Evolutionary conservation across 2,329 filamentous ascomycete species (phyloP).

Genomic region (Penicillium sp.): DNA sequence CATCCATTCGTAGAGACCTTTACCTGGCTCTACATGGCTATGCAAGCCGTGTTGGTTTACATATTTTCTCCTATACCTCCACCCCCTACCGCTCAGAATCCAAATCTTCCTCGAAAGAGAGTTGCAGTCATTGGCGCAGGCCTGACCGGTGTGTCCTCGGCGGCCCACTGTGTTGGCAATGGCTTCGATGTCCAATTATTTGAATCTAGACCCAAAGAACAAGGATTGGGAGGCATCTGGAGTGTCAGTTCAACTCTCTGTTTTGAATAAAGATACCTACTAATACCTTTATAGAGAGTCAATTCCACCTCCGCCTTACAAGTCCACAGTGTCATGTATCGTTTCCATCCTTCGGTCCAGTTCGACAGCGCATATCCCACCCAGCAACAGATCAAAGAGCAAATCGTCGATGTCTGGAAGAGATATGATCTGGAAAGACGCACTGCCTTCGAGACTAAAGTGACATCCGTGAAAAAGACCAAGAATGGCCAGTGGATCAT

Average conservation of each 20-base stretch:
- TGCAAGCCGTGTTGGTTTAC: slow-evolving; percentile 32
- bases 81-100: slow-evolving; percentile 57
- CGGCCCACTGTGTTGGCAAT: slow-evolving; percentile 79
- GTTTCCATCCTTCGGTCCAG: slow-evolving; percentile 76
- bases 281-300: slow-evolving; percentile 55
- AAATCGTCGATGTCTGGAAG: slow-evolving; percentile 71
- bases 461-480: slow-evolving; percentile 69
- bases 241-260: slow-evolving; percentile 53
- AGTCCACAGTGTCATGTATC: slow-evolving; percentile 83
- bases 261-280: background rate
- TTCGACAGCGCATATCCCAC: slow-evolving; percentile 76
- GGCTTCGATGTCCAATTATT: slow-evolving; percentile 80
- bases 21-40: slow-evolving; percentile 30
- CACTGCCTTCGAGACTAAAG: slow-evolving; percentile 69
- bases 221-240: slow-evolving; percentile 73
- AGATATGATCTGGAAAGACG: slow-evolving; percentile 67
- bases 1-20: slow-evolving; percentile 33
- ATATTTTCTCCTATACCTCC: slow-evolving; percentile 70
- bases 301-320: slow-evolving; percentile 80
- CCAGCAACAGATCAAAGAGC: slow-evolving; percentile 69
- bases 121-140: slow-evolving; percentile 70
- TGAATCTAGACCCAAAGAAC: slow-evolving; percentile 64
- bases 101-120: slow-evolving; percentile 45
- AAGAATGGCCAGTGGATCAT: slow-evolving; percentile 71
- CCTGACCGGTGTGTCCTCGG: slow-evolving; percentile 73